Conservation (phyloP, 352 stramenopile genomes). For the Salisapilia sapeloensis region DNA sequence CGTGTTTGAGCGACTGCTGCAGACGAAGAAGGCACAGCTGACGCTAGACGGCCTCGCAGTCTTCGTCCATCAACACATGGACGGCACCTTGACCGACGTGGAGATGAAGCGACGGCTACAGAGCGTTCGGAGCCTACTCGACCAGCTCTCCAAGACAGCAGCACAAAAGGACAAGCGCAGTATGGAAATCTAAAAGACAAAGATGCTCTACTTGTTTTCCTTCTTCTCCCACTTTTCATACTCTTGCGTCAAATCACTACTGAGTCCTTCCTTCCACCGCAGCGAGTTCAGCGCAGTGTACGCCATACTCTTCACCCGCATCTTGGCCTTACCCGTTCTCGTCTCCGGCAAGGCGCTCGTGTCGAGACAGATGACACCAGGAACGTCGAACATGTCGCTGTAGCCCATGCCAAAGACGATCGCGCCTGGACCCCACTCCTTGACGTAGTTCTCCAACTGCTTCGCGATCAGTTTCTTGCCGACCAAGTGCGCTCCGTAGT, state of each 20-base stretch:
- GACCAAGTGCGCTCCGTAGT: slow-evolving; percentile 79
- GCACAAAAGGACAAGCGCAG: no score
- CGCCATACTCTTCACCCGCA: slow-evolving; percentile 59
- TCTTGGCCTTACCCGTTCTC: slow-evolving; percentile 43
- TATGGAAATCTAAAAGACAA: no score
- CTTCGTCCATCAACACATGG: slow-evolving; percentile 66
- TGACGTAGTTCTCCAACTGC: slow-evolving; percentile 67
- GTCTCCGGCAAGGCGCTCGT: slow-evolving; percentile 69
- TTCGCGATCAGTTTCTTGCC: slow-evolving; percentile 74
- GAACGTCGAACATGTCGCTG: slow-evolving; percentile 75
- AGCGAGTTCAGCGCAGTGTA: slow-evolving; percentile 50
- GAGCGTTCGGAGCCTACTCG: slow-evolving; percentile 44
- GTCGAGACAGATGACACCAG: slow-evolving; percentile 64
- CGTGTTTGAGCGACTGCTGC: slow-evolving; percentile 55
- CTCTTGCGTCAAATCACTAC: slow-evolving; percentile 57
- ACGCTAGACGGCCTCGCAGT: slow-evolving; percentile 65
- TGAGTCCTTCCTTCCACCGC: slow-evolving; percentile 62
- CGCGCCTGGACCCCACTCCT: slow-evolving; percentile 68
- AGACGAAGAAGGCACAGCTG: slow-evolving; percentile 64
- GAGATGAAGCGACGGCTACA: slow-evolving; percentile 16
- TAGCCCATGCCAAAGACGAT: slow-evolving; percentile 81
- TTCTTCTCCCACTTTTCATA: no score
- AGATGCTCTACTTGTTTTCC: no score
- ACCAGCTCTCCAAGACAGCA: slow-evolving; percentile 44
- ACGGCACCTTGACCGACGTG: slow-evolving; percentile 29